Evolutionary conservation across 2,329 filamentous ascomycete genomes (phyloP).

Genomic region (Diaporthe sp.): DNA sequence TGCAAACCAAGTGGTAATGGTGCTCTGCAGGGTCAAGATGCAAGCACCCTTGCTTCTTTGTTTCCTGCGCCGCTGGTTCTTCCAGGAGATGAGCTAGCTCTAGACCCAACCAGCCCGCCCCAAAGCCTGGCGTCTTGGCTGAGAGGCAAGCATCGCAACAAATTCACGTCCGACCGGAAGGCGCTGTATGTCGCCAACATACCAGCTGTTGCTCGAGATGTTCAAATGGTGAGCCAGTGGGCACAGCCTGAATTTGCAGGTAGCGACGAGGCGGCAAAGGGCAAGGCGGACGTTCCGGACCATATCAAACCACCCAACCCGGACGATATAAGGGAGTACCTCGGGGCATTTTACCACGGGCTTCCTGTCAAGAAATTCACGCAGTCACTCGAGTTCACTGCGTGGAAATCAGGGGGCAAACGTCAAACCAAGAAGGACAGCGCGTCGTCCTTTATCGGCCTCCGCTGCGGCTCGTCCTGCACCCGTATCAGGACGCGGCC

Average conservation of each 20-base stretch:
- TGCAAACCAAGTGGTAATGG: not conserved
- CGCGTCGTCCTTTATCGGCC: constrained; percentile 57
- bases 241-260: constrained; percentile 53
- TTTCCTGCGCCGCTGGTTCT: constrained; percentile 74
- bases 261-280: constrained; percentile 54
- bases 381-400: constrained; percentile 58
- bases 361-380: constrained; percentile 63
- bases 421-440: constrained; percentile 39
- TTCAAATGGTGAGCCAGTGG: constrained; percentile 59
- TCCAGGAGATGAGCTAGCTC: constrained; percentile 70
- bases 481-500: constrained; percentile 66
- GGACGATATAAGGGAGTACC: constrained; percentile 53
- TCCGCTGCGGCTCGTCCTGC: constrained; percentile 52
- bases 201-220: constrained; percentile 57
- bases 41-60: constrained; percentile 46
- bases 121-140: constrained; percentile 69
- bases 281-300: constrained; percentile 54
- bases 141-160: constrained; percentile 61
- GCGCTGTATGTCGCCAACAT: constrained; percentile 68
- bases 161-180: constrained; percentile 58
- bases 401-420: constrained; percentile 57
- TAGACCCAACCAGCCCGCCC: constrained; percentile 63
- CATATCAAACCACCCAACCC: constrained; percentile 48
- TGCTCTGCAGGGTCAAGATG: constrained; percentile 36
- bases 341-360: constrained; percentile 66